A percentile compares a stretch with the other conserved stretches of the same genome.
Conservation (phyloP, 768 basidiomycete genomes). For the Sarcodon sp. region DNA sequence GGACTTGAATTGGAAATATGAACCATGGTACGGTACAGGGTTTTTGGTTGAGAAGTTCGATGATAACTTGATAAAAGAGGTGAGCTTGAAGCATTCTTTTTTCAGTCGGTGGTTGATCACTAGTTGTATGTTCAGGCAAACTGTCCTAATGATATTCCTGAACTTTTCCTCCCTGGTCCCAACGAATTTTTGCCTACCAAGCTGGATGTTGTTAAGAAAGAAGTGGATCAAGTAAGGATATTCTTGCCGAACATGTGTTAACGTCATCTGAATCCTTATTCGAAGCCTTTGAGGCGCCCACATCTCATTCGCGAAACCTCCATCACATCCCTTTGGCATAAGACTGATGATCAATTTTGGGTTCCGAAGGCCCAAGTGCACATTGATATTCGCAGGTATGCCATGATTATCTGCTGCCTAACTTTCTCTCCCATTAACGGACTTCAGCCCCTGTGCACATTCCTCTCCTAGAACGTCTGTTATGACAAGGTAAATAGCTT, state of each 20-base stretch:
- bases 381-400: conserved; percentile 65
- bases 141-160: conserved; percentile 46
- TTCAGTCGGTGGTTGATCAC: not conserved
- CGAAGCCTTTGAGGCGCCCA: conserved; percentile 64
- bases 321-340: conserved; percentile 79
- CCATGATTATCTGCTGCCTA: not conserved
- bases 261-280: not conserved
- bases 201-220: conserved; percentile 70
- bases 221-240: conserved; percentile 42
- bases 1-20: conserved; percentile 47
- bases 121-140: conserved; percentile 34
- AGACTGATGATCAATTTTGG: conserved; percentile 96
- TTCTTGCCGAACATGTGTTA: not conserved
- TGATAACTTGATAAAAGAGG: conserved; percentile 41
- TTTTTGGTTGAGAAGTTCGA: conserved; percentile 69
- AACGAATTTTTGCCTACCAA: conserved; percentile 89
- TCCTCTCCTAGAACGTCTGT: conserved; percentile 57
- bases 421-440: conserved; percentile 1
- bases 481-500: conserved; percentile 47
- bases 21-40: conserved; percentile 88
- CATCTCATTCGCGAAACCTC: conserved; percentile 61
- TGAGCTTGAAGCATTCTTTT: not conserved
- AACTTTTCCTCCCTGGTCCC: conserved; percentile 67
- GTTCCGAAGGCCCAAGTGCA: conserved; percentile 77
- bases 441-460: conserved; percentile 40